Evolutionary conservation across 768 basidiomycete species (phyloP), one percentile per base, ranked within the genome.

Genomic region (Favolaschia claudopus): DNA sequence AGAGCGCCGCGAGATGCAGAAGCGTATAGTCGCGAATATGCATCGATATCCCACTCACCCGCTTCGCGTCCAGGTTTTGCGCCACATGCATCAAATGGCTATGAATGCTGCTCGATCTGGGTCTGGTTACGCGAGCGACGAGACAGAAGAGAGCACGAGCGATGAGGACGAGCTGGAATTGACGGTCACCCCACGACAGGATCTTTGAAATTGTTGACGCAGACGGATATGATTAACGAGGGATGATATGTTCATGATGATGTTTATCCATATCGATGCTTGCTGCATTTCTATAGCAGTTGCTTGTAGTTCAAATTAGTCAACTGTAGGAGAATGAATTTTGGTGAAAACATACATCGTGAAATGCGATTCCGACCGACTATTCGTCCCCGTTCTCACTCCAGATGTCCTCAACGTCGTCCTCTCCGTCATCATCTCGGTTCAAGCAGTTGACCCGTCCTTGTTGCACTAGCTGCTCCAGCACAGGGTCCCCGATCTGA

Each of bases 391-490:
- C 54, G 54, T 37, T 29, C 10, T 39, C 47, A 17, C 37, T 27
- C 17, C 9, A 31, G 14, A 19, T 47, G 20, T 34, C 34, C 14
- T 10, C 48, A 39, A 42, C 52, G 7, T 51, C 60, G 20, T 49
- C 59, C 29, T 29, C 46, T 17, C 29, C 42, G 3, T 20, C 54
- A 7, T 53, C 54, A 3, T 64, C 54, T 19, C 57, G 55, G 2
- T 57, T 55, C 43, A 51, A 47, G 22, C 38, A 56, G 14, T 22
- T 55, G 0, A 64, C 58, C 12, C 46, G 17, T 17, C 81, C 79
- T 7, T 61, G 43, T 15, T 75, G 66, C 15, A 82, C 76, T 28
- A 84, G 68, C 19, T 55, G 59, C 58, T 81, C 79, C 9, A 83
- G 59, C 14, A 73, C 71, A 13, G 31, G 19, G 53, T 82, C 82